Percentiles rank a stretch among this genome's conserved stretches.
These are phyloP conservation scores for Lepidium africanum DNA, from an alignment of 345 rosid genomes.

Conservation along the genomic window DNA sequence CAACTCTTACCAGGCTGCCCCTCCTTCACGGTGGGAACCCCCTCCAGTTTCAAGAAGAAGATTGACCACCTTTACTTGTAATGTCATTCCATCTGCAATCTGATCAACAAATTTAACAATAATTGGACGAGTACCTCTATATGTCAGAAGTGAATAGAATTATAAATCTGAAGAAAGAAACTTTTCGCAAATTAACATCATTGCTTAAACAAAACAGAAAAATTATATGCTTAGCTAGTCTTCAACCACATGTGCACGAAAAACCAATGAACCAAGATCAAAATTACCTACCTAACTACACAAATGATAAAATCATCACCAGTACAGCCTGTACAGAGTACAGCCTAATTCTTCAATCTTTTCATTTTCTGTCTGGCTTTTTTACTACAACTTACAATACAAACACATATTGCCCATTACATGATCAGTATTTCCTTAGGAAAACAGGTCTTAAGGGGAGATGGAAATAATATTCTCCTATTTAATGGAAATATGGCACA, in stretches of 20 bases:
- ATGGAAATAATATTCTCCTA: not conserved
- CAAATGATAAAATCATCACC: not conserved
- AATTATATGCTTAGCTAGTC: not conserved
- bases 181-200: not conserved
- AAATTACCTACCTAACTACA: not conserved
- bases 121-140: not conserved
- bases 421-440: not conserved
- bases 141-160: not conserved
- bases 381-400: not conserved
- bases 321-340: not conserved
- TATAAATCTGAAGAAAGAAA: not conserved
- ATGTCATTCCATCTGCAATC: constrained; percentile 99
- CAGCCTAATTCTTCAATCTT: not conserved
- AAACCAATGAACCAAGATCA: not conserved
- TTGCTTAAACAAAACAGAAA: not conserved
- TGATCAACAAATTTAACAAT: constrained; percentile 27
- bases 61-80: constrained; percentile 82
- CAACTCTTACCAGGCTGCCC: constrained; percentile 84
- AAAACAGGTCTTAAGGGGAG: not conserved
- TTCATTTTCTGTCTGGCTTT: not conserved
- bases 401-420: not conserved
- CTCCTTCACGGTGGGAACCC: constrained; percentile 54
- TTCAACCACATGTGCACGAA: not conserved
- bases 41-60: constrained; percentile 92
- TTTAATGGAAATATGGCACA: not conserved